Conservation (phyloP, 108 stramenopile species). For the Cyclostephanos tholiformis region DNA sequence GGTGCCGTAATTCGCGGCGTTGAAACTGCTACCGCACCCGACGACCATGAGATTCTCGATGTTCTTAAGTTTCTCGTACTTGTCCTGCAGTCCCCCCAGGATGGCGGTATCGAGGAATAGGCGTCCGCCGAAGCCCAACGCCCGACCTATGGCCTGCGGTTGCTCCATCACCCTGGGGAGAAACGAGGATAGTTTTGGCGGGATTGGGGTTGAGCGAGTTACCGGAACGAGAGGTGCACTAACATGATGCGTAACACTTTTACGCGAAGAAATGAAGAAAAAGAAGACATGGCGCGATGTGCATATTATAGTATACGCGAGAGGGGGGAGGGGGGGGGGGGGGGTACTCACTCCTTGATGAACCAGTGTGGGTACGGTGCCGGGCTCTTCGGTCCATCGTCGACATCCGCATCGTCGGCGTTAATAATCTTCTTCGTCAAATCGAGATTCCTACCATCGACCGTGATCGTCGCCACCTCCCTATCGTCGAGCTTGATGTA, state of each 20-base stretch:
- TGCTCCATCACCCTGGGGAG: conserved; percentile 81
- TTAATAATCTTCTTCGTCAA: conserved; percentile 48
- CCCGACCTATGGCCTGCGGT: conserved; percentile 86
- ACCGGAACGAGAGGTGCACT: conserved; percentile 83
- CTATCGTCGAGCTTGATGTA: conserved; percentile 87
- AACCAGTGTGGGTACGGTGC: conserved; percentile 89
- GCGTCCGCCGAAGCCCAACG: conserved; percentile 71
- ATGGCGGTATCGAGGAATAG: conserved; percentile 49
- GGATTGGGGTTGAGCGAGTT: conserved; percentile 92
- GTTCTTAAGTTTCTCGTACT: conserved; percentile 50
- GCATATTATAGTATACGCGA: too few species aligned
- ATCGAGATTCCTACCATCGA: conserved; percentile 69
- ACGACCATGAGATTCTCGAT: conserved; percentile 50
- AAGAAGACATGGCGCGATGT: too few species aligned
- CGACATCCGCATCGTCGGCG: conserved; percentile 54
- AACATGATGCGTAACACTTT: too few species aligned
- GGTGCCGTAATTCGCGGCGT: conserved; percentile 80
- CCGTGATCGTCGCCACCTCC: conserved; percentile 78
- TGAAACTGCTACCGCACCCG: conserved; percentile 81
- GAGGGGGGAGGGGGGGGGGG: too few species aligned
- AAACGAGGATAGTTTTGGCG: conserved; percentile 46
- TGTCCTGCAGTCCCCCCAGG: conserved; percentile 69
- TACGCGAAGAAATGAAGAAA: too few species aligned
- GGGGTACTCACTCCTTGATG: conserved; percentile 62
- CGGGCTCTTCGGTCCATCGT: conserved; percentile 59